phyloP scores from a whole-genome alignment of 1,284 basidiomycete species.

The Caloboletus firmus region DNA sequence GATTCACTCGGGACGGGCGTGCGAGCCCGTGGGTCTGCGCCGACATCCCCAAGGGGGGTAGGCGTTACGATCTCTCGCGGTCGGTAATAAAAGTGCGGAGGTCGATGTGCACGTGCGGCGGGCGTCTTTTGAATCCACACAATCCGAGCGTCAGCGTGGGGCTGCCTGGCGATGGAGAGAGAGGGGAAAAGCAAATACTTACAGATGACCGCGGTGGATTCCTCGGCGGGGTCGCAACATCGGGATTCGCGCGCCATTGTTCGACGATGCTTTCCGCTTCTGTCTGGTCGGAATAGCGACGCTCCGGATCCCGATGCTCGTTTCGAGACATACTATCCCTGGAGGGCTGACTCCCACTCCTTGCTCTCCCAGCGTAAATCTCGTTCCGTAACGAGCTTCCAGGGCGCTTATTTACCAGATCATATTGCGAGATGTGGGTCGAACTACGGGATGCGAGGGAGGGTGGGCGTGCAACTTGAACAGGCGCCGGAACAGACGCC shows the following conservation, averaged over 20 bases:
- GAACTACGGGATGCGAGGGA: slow-evolving; percentile 29
- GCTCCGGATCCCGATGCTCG: slow-evolving; percentile 15
- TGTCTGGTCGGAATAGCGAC: slow-evolving; percentile 17
- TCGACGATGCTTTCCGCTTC: slow-evolving; percentile 32
- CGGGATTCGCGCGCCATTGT: slow-evolving; percentile 32
- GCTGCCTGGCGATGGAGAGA: not conserved
- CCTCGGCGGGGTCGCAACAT: slow-evolving; percentile 15
- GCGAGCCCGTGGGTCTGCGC: slow-evolving; percentile 10
- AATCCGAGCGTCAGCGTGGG: slow-evolving; percentile 6
- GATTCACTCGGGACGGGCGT: slow-evolving; percentile 17
- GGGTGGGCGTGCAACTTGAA: slow-evolving; percentile 17
- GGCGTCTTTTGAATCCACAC: slow-evolving; percentile 19
- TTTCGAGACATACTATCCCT: slow-evolving; percentile 19
- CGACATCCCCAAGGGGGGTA: slow-evolving; percentile 14
- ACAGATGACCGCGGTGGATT: slow-evolving; percentile 23
- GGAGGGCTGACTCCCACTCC: slow-evolving; percentile 29
- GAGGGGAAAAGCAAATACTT: slow-evolving; percentile 6
- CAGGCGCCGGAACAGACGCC: slow-evolving; percentile 6
- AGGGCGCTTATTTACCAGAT: slow-evolving; percentile 31
- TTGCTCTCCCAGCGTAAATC: slow-evolving; percentile 17
- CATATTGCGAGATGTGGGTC: slow-evolving; percentile 35
- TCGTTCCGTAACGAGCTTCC: slow-evolving; percentile 31
- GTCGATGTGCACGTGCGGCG: slow-evolving; percentile 11
- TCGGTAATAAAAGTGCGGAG: slow-evolving; percentile 20
- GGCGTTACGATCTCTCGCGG: slow-evolving; percentile 23